Conservation (phyloP, 1,139 yeast species). For the Pichia sp. region DNA sequence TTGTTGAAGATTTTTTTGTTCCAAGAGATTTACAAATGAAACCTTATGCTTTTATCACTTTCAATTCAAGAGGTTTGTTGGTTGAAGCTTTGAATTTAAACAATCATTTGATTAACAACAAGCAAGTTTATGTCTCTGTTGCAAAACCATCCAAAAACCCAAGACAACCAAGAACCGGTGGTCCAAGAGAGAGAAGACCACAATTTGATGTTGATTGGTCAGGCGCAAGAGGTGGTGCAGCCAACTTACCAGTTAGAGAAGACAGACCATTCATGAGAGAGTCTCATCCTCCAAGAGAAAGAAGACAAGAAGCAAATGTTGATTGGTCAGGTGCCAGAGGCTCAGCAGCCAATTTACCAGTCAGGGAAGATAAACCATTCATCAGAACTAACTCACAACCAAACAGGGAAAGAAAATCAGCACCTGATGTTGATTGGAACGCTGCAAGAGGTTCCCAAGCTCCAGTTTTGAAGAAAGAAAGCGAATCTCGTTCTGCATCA, state of each 20-base stretch:
- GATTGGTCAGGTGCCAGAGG: slow-evolving; percentile 42
- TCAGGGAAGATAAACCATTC: slow-evolving; percentile 13
- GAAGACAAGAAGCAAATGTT: slow-evolving; percentile 27
- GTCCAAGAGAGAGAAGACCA: slow-evolving; percentile 16
- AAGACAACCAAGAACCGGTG: slow-evolving; percentile 6
- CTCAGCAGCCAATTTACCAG: slow-evolving; percentile 27
- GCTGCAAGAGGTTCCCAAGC: slow-evolving; percentile 32
- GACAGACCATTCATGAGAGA: slow-evolving; percentile 21
- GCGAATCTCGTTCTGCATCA: neutral
- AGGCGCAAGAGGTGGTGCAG: slow-evolving; percentile 35
- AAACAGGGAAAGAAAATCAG: slow-evolving; percentile 28
- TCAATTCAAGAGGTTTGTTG: slow-evolving; percentile 54
- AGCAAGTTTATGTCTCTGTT: slow-evolving; percentile 76
- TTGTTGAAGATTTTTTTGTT: slow-evolving; percentile 45
- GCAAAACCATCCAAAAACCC: slow-evolving; percentile 64
- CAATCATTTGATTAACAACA: slow-evolving; percentile 59
- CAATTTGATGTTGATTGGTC: slow-evolving; percentile 38
- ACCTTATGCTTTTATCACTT: slow-evolving; percentile 86
- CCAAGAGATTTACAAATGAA: slow-evolving; percentile 68
- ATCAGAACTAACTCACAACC: slow-evolving; percentile 3
- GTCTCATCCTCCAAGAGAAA: slow-evolving; percentile 29
- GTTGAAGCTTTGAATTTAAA: slow-evolving; percentile 64
- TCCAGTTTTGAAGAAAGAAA: slow-evolving; percentile 11
- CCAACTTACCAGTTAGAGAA: slow-evolving; percentile 12
- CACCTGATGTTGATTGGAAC: slow-evolving; percentile 35